These are phyloP conservation scores for Tetrahymena borealis DNA, from an alignment of 73 alveolate species.

Conservation along the genomic window DNA sequence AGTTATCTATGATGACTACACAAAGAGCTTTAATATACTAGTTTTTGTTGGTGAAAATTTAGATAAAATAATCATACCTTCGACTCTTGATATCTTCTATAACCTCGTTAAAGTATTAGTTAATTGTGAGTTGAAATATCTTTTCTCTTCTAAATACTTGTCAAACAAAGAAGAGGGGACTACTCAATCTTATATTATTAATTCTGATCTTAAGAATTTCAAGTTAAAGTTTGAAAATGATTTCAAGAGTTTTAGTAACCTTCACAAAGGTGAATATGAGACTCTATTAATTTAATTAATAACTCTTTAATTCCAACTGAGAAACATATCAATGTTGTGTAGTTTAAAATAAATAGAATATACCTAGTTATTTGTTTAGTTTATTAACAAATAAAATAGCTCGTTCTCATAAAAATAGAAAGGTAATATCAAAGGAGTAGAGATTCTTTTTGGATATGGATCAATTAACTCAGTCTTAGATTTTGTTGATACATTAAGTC, in stretches of 20 bases:
- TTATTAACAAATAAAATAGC: background rate
- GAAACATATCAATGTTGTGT: background rate
- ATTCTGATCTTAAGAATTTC: background rate
- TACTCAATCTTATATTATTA: background rate
- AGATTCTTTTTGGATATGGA: background rate
- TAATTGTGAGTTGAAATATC: background rate
- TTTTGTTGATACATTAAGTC: background rate
- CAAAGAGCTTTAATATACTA: background rate
- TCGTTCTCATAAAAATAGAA: background rate
- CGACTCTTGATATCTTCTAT: background rate
- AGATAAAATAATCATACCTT: background rate
- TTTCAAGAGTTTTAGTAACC: background rate
- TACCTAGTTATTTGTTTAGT: background rate
- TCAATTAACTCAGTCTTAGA: background rate
- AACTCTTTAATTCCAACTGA: background rate
- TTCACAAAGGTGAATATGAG: background rate
- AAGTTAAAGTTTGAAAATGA: background rate
- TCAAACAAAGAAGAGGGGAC: background rate
- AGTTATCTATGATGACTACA: background rate
- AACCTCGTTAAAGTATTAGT: background rate
- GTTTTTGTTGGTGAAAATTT: background rate
- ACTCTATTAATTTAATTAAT: background rate
- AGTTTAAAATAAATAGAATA: background rate
- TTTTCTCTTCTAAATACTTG: background rate
- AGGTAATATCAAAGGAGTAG: background rate